Evolutionary conservation across 139 green algal species (phyloP).

Genomic region (Chlorella sorokiniana): DNA sequence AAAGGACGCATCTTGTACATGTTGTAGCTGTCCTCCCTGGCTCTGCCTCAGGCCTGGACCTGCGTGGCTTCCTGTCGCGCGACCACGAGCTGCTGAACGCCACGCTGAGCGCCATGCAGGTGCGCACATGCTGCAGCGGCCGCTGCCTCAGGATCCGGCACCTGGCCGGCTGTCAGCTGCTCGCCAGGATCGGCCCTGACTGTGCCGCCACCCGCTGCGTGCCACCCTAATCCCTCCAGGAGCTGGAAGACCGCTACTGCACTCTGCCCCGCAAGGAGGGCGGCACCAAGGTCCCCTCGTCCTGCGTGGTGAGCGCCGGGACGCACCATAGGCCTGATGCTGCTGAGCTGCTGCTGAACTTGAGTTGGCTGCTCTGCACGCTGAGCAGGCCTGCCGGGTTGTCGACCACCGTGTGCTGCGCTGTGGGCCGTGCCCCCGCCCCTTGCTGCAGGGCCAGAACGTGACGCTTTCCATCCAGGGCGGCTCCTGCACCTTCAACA

Average conservation of each 20-base stretch:
- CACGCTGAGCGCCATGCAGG: not conserved
- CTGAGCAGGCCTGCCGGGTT: not conserved
- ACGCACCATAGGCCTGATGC: not conserved
- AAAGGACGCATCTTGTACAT: too few species aligned
- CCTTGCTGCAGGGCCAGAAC: not conserved
- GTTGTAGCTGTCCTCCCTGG: too few species aligned
- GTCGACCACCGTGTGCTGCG: too few species aligned
- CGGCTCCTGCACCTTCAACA: conserved; percentile 4
- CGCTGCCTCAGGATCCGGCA: too few species aligned
- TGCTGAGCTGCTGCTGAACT: not conserved
- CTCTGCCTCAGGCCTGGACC: not conserved
- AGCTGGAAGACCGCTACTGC: not conserved
- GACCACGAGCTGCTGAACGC: not conserved
- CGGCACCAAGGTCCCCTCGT: not conserved
- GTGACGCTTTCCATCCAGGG: not conserved
- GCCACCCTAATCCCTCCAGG: not conserved
- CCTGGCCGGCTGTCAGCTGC: too few species aligned
- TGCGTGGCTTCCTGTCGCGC: not conserved
- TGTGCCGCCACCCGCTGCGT: not conserved
- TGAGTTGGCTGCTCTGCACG: not conserved
- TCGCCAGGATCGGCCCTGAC: not conserved
- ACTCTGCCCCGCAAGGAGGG: not conserved
- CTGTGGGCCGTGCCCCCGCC: too few species aligned
- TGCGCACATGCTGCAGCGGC: not conserved
- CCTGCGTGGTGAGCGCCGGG: not conserved